Evolutionary conservation across 2,329 filamentous ascomycete genomes (phyloP).

Genomic region (Nemania bipapillata): DNA sequence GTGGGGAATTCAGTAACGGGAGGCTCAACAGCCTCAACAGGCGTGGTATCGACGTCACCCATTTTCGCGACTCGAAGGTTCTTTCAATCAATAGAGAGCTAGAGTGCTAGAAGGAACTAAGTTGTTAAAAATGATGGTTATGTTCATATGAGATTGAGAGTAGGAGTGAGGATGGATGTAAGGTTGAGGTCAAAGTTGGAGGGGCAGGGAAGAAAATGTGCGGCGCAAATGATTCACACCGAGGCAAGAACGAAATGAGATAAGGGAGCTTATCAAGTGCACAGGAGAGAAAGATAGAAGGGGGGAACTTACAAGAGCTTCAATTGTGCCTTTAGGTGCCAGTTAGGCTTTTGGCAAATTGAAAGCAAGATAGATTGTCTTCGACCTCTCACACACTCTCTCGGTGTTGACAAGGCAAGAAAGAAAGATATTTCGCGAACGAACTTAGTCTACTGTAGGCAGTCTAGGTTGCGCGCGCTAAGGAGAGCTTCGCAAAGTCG

Average conservation of each 20-base stretch:
- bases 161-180: background rate
- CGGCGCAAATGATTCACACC: slow-evolving; percentile 22
- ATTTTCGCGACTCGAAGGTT: slow-evolving; percentile 39
- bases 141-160: background rate
- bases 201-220: slow-evolving; percentile 26
- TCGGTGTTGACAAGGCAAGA: slow-evolving; percentile 10
- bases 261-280: background rate
- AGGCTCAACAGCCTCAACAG: slow-evolving; percentile 53
- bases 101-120: background rate
- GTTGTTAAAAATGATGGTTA: background rate
- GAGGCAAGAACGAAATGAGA: background rate
- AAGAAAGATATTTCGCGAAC: slow-evolving; percentile 37
- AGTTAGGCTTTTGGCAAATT: background rate
- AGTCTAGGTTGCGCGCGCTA: slow-evolving; percentile 23
- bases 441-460: too few species aligned
- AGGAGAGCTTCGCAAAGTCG: slow-evolving; percentile 25
- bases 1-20: slow-evolving; percentile 41
- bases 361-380: background rate
- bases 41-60: slow-evolving; percentile 51
- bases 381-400: slow-evolving; percentile 6
- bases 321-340: slow-evolving; percentile 2
- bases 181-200: slow-evolving; percentile 9
- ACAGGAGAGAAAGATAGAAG: background rate
- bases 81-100: background rate
- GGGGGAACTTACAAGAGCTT: slow-evolving; percentile 13